Conservation (phyloP, 805 yeast species). For the Ogataea corticis region DNA sequence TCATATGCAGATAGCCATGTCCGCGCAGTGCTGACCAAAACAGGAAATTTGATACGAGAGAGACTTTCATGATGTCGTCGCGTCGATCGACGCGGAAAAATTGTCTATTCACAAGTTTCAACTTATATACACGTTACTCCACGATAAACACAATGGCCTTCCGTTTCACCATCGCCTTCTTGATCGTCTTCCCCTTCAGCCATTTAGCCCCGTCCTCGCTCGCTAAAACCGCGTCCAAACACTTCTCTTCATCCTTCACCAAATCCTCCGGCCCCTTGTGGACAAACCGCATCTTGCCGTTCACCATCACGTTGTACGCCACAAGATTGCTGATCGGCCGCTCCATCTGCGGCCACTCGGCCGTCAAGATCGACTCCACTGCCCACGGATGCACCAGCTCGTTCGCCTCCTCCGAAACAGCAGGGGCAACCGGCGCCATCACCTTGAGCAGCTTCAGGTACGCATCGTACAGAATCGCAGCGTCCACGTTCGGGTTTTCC, state of each 20-base stretch:
- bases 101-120: background rate
- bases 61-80: background rate
- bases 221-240: slow-evolving; percentile 38
- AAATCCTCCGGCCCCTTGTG: slow-evolving; percentile 37
- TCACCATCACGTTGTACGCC: slow-evolving; percentile 62
- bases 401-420: slow-evolving; percentile 81
- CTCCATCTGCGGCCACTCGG: slow-evolving; percentile 65
- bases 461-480: slow-evolving; percentile 46
- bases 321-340: slow-evolving; percentile 37
- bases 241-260: slow-evolving; percentile 34
- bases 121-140: background rate
- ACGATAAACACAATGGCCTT: slow-evolving; percentile 28
- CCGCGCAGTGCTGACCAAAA: slow-evolving; percentile 1
- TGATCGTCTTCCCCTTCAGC: slow-evolving; percentile 43
- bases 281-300: slow-evolving; percentile 66
- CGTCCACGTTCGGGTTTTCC: slow-evolving; percentile 37
- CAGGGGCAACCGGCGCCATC: slow-evolving; percentile 81
- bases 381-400: slow-evolving; percentile 41
- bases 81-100: background rate
- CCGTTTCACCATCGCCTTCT: slow-evolving; percentile 54
- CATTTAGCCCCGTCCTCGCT: slow-evolving; percentile 42
- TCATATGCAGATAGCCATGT: background rate
- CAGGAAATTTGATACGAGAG: slow-evolving; percentile 13
- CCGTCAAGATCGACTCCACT: slow-evolving; percentile 47
- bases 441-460: slow-evolving; percentile 56